A percentile compares a stretch with the other conserved stretches of the same genome.
These are phyloP conservation scores for Pogostemon cablin DNA, from an alignment of 257 asterid species.

Conservation along the genomic window DNA sequence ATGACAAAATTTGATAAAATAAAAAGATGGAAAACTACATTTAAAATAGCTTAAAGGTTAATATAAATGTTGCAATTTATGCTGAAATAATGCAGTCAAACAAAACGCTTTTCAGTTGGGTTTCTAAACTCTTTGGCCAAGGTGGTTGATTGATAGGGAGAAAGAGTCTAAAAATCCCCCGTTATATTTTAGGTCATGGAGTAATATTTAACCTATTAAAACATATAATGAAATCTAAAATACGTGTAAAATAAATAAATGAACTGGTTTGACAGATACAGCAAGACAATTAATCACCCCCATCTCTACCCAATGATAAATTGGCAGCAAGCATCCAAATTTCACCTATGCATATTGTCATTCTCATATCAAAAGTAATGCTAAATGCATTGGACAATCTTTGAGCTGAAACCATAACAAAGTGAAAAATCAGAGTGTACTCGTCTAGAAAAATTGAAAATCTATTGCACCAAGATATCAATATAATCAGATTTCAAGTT, in stretches of 20 bases:
- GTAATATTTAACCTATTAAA: not conserved
- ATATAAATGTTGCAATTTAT: too few relatives aligned
- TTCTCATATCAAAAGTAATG: not conserved
- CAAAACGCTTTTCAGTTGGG: too few relatives aligned
- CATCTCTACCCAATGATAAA: not conserved
- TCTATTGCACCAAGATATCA: not conserved
- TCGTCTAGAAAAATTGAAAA: not conserved
- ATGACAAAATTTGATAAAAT: too few relatives aligned
- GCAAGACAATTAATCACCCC: not conserved
- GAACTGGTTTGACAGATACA: not conserved
- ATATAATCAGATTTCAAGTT: constrained; percentile 4
- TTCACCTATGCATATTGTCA: not conserved
- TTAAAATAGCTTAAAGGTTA: too few relatives aligned
- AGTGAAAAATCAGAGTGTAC: not conserved
- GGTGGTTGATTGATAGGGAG: too few relatives aligned
- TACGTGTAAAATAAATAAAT: not conserved
- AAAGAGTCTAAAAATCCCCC: too few relatives aligned
- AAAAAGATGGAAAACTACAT: too few relatives aligned
- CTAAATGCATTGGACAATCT: not conserved
- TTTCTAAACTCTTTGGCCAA: too few relatives aligned
- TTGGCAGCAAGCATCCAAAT: not conserved
- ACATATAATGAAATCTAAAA: not conserved
- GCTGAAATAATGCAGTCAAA: too few relatives aligned
- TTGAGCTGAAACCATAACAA: not conserved
- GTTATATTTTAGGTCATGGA: too few relatives aligned